Conservation (phyloP, 2,329 filamentous ascomycete species). For the Alternaria hordeiaustralica region DNA sequence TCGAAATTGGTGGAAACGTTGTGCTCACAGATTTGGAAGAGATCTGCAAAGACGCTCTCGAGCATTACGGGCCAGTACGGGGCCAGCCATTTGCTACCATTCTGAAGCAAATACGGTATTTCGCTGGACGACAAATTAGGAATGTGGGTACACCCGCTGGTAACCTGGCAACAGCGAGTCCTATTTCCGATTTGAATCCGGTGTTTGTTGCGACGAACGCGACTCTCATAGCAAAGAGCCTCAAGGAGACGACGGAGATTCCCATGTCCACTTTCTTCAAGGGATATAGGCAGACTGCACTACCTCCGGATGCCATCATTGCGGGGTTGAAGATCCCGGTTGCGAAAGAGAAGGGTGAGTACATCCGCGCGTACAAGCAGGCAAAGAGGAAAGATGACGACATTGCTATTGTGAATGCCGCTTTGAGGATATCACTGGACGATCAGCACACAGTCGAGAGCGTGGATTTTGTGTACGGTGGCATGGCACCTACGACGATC, state of each 20-base stretch:
- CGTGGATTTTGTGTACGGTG: conserved; percentile 86
- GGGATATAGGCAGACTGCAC: conserved; percentile 83
- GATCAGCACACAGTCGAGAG: conserved; percentile 73
- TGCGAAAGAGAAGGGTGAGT: conserved; percentile 76
- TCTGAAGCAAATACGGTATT: conserved; percentile 91
- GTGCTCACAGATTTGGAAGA: conserved; percentile 88
- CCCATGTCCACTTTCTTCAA: conserved; percentile 93
- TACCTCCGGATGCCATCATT: conserved; percentile 83
- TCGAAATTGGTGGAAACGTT: conserved; percentile 95
- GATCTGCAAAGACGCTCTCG: conserved; percentile 79
- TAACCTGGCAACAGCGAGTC: conserved; percentile 91
- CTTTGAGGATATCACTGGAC: conserved; percentile 75
- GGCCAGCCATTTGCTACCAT: conserved; percentile 90
- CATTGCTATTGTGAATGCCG: conserved; percentile 94
- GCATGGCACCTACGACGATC: conserved; percentile 93
- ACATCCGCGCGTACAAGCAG: conserved; percentile 91
- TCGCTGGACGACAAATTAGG: conserved; percentile 92
- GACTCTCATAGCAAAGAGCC: conserved; percentile 78
- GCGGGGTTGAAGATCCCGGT: conserved; percentile 85
- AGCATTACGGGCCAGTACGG: conserved; percentile 73
- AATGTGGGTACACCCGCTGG: conserved; percentile 98
- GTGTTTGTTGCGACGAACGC: conserved; percentile 89
- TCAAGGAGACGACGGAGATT: conserved; percentile 77
- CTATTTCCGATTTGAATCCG: conserved; percentile 95
- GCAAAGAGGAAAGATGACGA: conserved; percentile 97